Conservation (phyloP, 2,329 filamentous ascomycete species). For the Trichophyton equinum region DNA sequence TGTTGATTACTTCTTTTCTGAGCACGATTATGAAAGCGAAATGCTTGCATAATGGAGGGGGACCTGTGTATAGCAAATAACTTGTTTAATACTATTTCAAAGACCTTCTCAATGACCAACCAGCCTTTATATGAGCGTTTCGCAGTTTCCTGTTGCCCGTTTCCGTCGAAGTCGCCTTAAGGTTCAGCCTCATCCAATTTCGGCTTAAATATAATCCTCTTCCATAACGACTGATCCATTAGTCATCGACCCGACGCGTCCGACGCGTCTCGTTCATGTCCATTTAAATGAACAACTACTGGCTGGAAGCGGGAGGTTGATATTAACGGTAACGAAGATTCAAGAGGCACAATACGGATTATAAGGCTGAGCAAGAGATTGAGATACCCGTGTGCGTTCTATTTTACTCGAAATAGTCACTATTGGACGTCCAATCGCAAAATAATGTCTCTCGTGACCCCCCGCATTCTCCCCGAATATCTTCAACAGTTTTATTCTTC, state of each 20-base stretch:
- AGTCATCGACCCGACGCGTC: background rate
- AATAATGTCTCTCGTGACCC: constrained; percentile 67
- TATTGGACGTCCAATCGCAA: constrained; percentile 11
- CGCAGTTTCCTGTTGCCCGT: background rate
- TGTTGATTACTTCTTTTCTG: background rate
- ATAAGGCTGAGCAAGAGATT: too few species aligned
- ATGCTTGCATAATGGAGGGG: background rate
- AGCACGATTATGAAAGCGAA: background rate
- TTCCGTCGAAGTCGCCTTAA: background rate
- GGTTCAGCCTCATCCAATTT: background rate
- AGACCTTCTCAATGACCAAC: background rate
- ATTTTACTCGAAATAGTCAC: background rate
- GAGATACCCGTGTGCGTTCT: too few species aligned
- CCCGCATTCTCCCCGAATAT: constrained; percentile 69
- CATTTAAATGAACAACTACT: too few species aligned
- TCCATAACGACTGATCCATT: background rate
- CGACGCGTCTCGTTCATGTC: background rate
- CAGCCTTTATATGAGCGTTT: background rate
- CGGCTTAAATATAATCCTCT: background rate
- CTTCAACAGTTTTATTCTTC: constrained; percentile 60
- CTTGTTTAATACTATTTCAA: background rate
- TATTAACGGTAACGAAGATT: background rate
- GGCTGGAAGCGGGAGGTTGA: background rate
- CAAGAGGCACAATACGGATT: background rate
- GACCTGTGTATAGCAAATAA: background rate